Conservation (phyloP, 257 asterid genomes). For the Primulina tabacum region DNA sequence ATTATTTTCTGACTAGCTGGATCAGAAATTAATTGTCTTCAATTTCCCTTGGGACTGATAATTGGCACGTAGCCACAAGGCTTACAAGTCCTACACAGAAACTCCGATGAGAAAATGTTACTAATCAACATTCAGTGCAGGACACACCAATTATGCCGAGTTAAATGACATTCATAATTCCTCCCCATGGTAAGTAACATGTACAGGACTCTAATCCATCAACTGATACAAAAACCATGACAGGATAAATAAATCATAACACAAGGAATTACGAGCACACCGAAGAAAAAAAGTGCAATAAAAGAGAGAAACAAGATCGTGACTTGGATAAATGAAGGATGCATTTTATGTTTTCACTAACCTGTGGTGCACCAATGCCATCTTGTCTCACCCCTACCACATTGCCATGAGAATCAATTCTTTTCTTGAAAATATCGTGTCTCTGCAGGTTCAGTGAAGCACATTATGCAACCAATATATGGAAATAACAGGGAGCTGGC, state of each 20-base stretch:
- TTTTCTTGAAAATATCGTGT: constrained; percentile 89
- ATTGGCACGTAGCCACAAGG: background rate
- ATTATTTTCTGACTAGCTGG: background rate
- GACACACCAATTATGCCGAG: background rate
- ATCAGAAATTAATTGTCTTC: background rate
- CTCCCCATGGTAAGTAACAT: background rate
- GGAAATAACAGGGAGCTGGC: constrained; percentile 15
- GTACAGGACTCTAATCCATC: background rate
- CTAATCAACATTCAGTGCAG: background rate
- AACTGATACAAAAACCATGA: background rate
- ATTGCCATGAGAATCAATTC: constrained; percentile 78
- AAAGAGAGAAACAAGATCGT: background rate
- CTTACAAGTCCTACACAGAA: background rate
- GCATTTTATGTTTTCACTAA: constrained; percentile 29
- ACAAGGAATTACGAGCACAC: background rate
- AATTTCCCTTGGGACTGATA: background rate
- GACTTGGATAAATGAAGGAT: constrained; percentile 15
- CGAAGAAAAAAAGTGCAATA: background rate
- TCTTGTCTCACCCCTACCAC: constrained; percentile 78
- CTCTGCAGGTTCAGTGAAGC: constrained; percentile 45
- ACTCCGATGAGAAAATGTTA: background rate
- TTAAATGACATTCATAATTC: background rate
- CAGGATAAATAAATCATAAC: background rate
- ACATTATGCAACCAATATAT: constrained; percentile 10
- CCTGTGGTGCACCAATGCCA: constrained; percentile 95